Evolutionary conservation across 1,284 basidiomycete species (phyloP), one percentile per base, ranked within the genome.

Genomic region (Ustilago trichophora): DNA sequence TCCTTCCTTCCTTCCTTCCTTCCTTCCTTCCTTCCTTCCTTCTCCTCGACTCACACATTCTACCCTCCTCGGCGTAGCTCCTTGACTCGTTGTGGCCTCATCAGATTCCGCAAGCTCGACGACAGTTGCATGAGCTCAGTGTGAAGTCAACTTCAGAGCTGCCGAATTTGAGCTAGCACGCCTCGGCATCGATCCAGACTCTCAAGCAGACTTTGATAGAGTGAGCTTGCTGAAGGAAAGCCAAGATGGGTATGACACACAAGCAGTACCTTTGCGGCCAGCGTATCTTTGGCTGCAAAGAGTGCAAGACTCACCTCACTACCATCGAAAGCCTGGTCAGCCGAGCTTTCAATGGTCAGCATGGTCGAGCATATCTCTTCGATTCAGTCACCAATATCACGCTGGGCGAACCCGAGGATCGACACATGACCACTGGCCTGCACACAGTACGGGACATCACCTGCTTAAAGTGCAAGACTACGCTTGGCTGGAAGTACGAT

Each of bases 401-500:
- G 66, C 88, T 91, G 77, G 93, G 92, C 50, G 89, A 92, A 72
- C 87, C 92, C 22, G 91, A 88, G 78, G 94, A 97, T 81, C 87
- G 95, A 51, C 87, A 90, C 55, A 98, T 98, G 95, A 94, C 93
- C 19, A 98, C 95, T 11, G 95, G 95, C 12, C 88, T 91, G 75
- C 95, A 98, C 83, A 93, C 91, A 21, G 95, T 98, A 27, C 88
- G 95, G 53, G 95, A 98, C 80, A 91, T 98, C 68, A 91, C 87
- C 82, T 98, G 96, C 83, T 83, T 86, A 83, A 95, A 94, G 80
- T 98, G 95, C 83, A 86, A 87, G 53, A 87, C 87, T 27, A 87
- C 86, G 12, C 85, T 98, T 25, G 95, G 95, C 48, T 98, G 95
- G 95, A 96, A 96, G 91, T 98, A 98, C 82, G 94, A 96, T 82